These are phyloP conservation scores for Cephalotrichum gorgonifer DNA, from an alignment of 2,329 filamentous ascomycete genomes.

Conservation along the genomic window DNA sequence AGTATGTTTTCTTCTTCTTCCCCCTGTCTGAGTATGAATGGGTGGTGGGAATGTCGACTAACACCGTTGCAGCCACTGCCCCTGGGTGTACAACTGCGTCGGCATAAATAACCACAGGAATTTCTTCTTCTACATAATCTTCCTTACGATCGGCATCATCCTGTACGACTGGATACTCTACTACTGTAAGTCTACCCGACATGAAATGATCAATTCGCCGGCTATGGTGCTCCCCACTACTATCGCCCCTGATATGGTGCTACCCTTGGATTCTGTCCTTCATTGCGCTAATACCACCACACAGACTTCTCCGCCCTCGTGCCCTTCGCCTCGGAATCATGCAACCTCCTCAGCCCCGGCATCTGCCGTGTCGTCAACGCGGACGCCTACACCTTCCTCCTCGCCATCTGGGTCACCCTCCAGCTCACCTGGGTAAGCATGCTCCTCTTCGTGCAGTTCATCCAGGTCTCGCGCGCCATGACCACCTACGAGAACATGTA, in stretches of 20 bases:
- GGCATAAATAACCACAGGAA: slow-evolving; percentile 93
- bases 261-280: too few species aligned
- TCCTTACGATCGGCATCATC: slow-evolving; percentile 64
- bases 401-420: slow-evolving; percentile 68
- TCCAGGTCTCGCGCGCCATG: slow-evolving; percentile 85
- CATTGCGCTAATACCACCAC: slow-evolving; percentile 14
- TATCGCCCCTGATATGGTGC: too few species aligned
- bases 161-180: slow-evolving; percentile 63
- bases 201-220: too few species aligned
- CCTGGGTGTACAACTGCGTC: slow-evolving; percentile 95
- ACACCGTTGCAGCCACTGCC: slow-evolving; percentile 67
- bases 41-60: not conserved
- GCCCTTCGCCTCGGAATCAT: slow-evolving; percentile 41
- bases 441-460: slow-evolving; percentile 85
- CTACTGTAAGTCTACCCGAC: slow-evolving; percentile 47
- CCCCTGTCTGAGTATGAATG: not conserved
- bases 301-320: slow-evolving; percentile 55
- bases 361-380: slow-evolving; percentile 70
- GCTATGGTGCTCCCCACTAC: too few species aligned
- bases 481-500: slow-evolving; percentile 98
- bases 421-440: slow-evolving; percentile 97
- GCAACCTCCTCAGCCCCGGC: slow-evolving; percentile 63
- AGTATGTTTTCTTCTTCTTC: slow-evolving; percentile 49
- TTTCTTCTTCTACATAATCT: slow-evolving; percentile 83
- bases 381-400: slow-evolving; percentile 74